Base-by-base conservation (phyloP, 768 basidiomycete species). In the Suillus tomentosus region DNA sequence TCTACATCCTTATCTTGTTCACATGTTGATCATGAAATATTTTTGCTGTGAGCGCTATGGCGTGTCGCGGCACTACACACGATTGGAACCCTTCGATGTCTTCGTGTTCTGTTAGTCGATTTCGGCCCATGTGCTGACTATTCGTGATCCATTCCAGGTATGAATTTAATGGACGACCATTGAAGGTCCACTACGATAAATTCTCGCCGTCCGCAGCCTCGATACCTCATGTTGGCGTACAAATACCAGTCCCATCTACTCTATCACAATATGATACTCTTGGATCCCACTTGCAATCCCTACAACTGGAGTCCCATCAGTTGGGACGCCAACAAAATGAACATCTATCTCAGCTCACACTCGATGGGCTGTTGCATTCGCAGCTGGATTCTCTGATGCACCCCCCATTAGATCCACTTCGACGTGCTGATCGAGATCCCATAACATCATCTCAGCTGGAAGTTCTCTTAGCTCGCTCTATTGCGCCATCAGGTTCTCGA, bases 131-230 rank as follows among this genome's bases (percentile, higher is more conserved):
- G 70, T 47, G 65, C 47, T 54, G 47, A 43, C 6, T 27, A 17
- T 51, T 56, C 3, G 37, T 65, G 45, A 31, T 53, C 31, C 17
- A 42, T 50, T 65, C 17, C 73, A 96, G 95, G 37, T 92, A 87
- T 70, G 95, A 97, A 68, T 92, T 91, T 70, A 92, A 92, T 71
- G 95, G 95, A 5, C 88, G 94, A 34, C 79, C 82, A 10, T 82
- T 98, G 48, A 95, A 95, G 72, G 96, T 98, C 13, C 92, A 95
- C 73, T 92, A 89, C 72, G 96, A 99, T 81, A 92, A 90, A 74
- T 94, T 88, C 73, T 81, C 85, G 2, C 85, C 78, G 27, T 74
- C 73, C 7, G 69, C 72, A 14, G 75, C 73, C 51, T 71, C 70
- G 3, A 66, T 69, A 17, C 67, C 76, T 5, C 64, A 69, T 43